These are phyloP conservation scores for Kalanchoe fedtschenkoi DNA, from an alignment of 164 flowering plant species.

Conservation along the genomic window DNA sequence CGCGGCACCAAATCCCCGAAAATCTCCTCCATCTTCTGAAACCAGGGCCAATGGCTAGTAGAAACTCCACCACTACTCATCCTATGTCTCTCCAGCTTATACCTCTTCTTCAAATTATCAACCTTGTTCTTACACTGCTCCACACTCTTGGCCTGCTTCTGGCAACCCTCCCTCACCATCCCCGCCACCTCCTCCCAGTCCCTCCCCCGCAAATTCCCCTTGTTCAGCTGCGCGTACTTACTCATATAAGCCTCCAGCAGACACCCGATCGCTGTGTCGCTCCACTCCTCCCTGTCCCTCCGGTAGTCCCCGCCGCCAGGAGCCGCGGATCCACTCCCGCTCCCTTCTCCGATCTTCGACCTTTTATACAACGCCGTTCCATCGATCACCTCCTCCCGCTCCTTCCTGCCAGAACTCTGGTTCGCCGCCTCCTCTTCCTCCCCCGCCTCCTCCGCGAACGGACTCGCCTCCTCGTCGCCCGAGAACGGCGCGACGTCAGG, in stretches of 20 bases:
- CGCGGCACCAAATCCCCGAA: slow-evolving; percentile 44
- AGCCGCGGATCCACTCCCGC: slow-evolving; percentile 4
- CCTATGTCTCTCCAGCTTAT: slow-evolving; percentile 74
- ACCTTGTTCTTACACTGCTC: slow-evolving; percentile 98
- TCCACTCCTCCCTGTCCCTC: slow-evolving; percentile 75
- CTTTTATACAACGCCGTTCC: slow-evolving; percentile 28
- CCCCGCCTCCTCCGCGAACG: slow-evolving; percentile 21
- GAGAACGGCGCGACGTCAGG: slow-evolving; percentile 22
- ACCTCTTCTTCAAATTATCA: slow-evolving; percentile 92
- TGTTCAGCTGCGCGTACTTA: slow-evolving; percentile 47
- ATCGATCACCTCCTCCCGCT: slow-evolving; percentile 47
- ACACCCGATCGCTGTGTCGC: slow-evolving; percentile 55
- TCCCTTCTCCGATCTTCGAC: slow-evolving; percentile 15
- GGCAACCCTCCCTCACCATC: slow-evolving; percentile 51
- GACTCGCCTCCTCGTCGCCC: slow-evolving; percentile 23
- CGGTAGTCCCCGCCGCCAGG: slow-evolving; percentile 18
- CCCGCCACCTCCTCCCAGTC: slow-evolving; percentile 78
- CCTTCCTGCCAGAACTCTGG: slow-evolving; percentile 28
- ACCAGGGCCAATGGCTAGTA: slow-evolving; percentile 89
- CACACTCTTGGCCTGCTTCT: slow-evolving; percentile 58
- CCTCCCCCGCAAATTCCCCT: slow-evolving; percentile 60
- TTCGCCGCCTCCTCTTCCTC: slow-evolving; percentile 16
- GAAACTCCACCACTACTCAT: slow-evolving; percentile 47
- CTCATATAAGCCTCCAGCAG: slow-evolving; percentile 51
- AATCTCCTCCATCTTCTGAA: slow-evolving; percentile 72